Percentiles rank a stretch among this genome's conserved stretches.
These are phyloP conservation scores for Exobasidium cylindrosporum DNA, from an alignment of 1,284 basidiomycete genomes.

Conservation along the genomic window DNA sequence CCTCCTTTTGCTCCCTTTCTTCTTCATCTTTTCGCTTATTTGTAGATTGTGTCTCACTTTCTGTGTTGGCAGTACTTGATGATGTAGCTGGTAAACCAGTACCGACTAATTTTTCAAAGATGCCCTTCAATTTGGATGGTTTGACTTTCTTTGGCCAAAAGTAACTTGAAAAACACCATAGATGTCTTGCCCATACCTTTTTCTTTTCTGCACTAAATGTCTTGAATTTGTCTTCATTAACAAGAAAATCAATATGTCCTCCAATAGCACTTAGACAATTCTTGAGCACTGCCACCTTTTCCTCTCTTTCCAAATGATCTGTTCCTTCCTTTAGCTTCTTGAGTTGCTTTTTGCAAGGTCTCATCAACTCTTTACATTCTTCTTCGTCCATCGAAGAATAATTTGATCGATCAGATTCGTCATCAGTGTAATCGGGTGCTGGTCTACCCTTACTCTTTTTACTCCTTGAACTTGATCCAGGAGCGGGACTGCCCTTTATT, in stretches of 20 bases:
- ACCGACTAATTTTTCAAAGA: conserved; percentile 17
- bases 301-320: conserved; percentile 84
- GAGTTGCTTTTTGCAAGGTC: conserved; percentile 94
- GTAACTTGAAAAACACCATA: conserved; percentile 79
- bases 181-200: conserved; percentile 83
- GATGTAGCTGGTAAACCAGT: background rate
- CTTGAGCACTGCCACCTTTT: conserved; percentile 92
- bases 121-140: conserved; percentile 11
- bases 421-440: conserved; percentile 27
- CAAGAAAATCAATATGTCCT: conserved; percentile 79
- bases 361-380: conserved; percentile 87
- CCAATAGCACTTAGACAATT: conserved; percentile 93
- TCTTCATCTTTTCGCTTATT: background rate
- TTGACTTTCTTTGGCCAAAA: conserved; percentile 75
- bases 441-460: conserved; percentile 14
- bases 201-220: conserved; percentile 67
- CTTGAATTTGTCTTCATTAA: conserved; percentile 64
- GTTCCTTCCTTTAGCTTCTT: conserved; percentile 88
- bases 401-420: conserved; percentile 38
- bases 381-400: conserved; percentile 84
- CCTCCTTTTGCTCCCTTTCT: background rate
- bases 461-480: background rate
- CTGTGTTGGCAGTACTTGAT: background rate
- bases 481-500: conserved; percentile 2
- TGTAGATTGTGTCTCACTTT: background rate